Percentiles rank a stretch among this genome's conserved stretches.
Conservation (phyloP, 2,329 filamentous ascomycete genomes). For the Scedosporium boydii region DNA sequence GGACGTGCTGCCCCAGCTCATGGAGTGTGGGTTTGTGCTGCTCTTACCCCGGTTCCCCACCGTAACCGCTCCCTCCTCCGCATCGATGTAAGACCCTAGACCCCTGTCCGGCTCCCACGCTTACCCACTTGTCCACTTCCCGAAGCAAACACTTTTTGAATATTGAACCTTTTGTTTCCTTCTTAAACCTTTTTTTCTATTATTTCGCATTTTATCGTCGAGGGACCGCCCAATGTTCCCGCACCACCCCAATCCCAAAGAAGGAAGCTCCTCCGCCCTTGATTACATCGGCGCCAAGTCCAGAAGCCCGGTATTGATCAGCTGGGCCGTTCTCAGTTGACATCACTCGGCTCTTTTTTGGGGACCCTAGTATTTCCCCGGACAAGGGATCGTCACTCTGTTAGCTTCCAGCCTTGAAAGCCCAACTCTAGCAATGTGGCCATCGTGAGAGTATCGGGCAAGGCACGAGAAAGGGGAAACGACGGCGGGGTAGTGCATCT, state of each 20-base stretch:
- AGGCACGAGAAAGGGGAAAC: not conserved
- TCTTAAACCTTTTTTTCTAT: not conserved
- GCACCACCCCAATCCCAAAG: not conserved
- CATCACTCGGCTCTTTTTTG: no score
- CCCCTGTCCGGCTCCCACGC: not conserved
- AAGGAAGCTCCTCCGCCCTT: not conserved
- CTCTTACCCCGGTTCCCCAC: not conserved
- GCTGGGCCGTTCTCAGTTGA: not conserved
- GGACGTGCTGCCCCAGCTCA: no score
- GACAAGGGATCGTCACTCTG: no score
- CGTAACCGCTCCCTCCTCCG: not conserved
- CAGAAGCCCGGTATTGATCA: not conserved
- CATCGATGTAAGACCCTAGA: not conserved
- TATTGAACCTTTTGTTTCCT: not conserved
- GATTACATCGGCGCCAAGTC: slow-evolving; percentile 1
- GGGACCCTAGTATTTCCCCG: no score
- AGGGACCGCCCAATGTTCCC: not conserved
- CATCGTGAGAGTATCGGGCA: not conserved
- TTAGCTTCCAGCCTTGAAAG: not conserved
- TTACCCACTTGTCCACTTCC: not conserved
- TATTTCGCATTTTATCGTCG: not conserved
- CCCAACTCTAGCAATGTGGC: not conserved
- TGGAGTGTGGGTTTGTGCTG: not conserved
- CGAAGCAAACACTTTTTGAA: not conserved
- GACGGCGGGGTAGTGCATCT: not conserved